Base-by-base conservation (phyloP, 768 basidiomycete species). In the Naganishia onofrii region DNA sequence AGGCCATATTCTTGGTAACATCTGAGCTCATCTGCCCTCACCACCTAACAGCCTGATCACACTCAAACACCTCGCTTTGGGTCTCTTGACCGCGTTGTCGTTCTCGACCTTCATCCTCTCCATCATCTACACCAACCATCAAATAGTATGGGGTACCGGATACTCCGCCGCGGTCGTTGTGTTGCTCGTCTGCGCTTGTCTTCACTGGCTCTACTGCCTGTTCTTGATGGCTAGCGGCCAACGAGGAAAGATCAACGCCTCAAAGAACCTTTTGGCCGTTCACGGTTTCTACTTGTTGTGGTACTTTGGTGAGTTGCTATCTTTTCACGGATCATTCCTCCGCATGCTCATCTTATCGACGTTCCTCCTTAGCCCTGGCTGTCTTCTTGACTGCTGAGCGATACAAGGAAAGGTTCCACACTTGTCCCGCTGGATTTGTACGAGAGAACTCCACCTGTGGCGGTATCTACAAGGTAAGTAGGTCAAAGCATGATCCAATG, bases 101-200 rank as follows among this genome's bases (percentile, higher is more conserved):
- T 72, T 72, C 46, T 54, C 71, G 21, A 32, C 32, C 1, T 72
- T 72, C 63, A 69, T 72, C 53, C 67, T 72, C 19, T 64, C 67
- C 26, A 72, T 72, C 53, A 72, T 72, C 60, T 64, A 71, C 67
- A 72, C 66, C 60, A 72, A 72, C 67, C 46, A 55, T 21, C 57
- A 64, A 34, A 68, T 68, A 58, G 46, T 34, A 44, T 67, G 52
- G 54, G 29, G 31, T 52, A 55, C 44, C 23, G 46, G 48, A 26
- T 72, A 72, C 60, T 15, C 65, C 13, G 12, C 48, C 3, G 67
- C 51, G 6, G 44, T 72, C 21, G 56, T 68, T 29, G 71, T 67
- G 21, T 32, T 68, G 36, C 67, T 72, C 9, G 71, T 68, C 54
- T 52, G 52, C 44, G 60, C 58, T 4, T 36, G 36, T 34, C 44